A percentile compares a stretch with the other conserved stretches of the same genome.
Evolutionary conservation across 73 alveolate genomes (phyloP).

Genomic region (Breviolum minutum): DNA sequence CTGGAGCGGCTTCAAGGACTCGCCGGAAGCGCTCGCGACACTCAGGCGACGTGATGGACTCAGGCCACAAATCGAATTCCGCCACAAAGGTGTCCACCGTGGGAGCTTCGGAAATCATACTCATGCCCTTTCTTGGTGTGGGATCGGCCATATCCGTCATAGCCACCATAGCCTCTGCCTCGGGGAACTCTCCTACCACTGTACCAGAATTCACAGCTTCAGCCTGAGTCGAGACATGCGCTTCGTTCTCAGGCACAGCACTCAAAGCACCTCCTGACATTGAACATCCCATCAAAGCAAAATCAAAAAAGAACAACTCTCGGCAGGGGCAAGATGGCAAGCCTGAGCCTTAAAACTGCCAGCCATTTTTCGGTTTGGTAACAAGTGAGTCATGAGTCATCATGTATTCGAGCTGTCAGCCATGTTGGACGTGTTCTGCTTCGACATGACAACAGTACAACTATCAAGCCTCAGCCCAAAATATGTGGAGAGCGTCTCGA

Average conservation of each 20-base stretch:
- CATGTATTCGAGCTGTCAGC: too few relatives aligned
- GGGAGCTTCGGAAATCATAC: too few relatives aligned
- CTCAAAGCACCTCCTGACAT: too few relatives aligned
- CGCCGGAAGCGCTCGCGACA: neutral
- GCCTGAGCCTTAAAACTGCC: neutral
- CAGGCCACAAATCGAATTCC: too few relatives aligned
- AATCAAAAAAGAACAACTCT: neutral
- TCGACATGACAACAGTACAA: neutral
- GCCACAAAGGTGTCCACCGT: too few relatives aligned
- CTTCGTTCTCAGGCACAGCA: too few relatives aligned
- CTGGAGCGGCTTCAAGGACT: neutral
- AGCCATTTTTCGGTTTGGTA: neutral
- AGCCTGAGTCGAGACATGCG: too few relatives aligned
- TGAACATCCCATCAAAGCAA: too few relatives aligned
- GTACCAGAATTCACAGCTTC: too few relatives aligned
- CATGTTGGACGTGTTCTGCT: too few relatives aligned
- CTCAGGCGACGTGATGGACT: neutral
- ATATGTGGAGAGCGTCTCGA: constrained; percentile 64
- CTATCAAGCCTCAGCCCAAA: constrained; percentile 55
- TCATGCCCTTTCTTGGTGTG: neutral
- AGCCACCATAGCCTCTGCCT: neutral
- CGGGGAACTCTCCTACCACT: too few relatives aligned
- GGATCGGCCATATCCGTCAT: neutral
- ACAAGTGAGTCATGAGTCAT: neutral
- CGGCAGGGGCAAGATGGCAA: neutral